Base-by-base conservation (phyloP, 805 yeast species). In the Candida tammaniensis region DNA sequence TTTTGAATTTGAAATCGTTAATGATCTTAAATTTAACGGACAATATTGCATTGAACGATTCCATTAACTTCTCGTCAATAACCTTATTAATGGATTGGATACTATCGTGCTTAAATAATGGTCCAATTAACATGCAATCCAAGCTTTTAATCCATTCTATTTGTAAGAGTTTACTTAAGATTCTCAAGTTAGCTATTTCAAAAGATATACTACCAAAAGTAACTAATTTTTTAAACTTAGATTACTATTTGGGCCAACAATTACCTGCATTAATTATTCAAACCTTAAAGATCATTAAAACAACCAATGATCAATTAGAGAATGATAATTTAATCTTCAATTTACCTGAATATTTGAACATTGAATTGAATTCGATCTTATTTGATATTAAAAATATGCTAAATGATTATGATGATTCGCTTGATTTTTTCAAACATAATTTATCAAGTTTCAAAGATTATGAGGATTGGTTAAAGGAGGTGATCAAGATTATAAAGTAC, bases 1-100 rank as follows among this genome's bases (percentile, higher is more conserved):
- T 31, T 7, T 31, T 24, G 12, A 46, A 49, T 35, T 43, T 63
- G 19, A 55, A 52, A 34, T 52, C 68, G 5, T 43, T 63, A 4
- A 35, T 64, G 20, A 37, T 66, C 2, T 38, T 64, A 14, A 65
- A 54, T 30, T 39, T 56, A 22, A 48, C 61, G 8, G 50, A 57
- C 33, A 61, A 60, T 28, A 35, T 61, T 14, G 27, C 51, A 8
- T 30, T 61, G 20, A 51, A 57, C 30, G 47, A 51, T 16, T 39
- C 52, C 13, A 39, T 48, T 2, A 41, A 48, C 17, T 59, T 63
- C 55, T 38, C 48, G 10, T 55, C 45, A 30, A 43, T 64, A 2
- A 46, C 54, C 15, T 39, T 60, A 24, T 27, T 43, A 7, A 14
- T 31, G 6, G 42, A 39, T 18, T 43, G 48, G 48, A 36, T 43